These are phyloP conservation scores for Aspergillus felis DNA, from an alignment of 2,329 filamentous ascomycete species.

Conservation along the genomic window DNA sequence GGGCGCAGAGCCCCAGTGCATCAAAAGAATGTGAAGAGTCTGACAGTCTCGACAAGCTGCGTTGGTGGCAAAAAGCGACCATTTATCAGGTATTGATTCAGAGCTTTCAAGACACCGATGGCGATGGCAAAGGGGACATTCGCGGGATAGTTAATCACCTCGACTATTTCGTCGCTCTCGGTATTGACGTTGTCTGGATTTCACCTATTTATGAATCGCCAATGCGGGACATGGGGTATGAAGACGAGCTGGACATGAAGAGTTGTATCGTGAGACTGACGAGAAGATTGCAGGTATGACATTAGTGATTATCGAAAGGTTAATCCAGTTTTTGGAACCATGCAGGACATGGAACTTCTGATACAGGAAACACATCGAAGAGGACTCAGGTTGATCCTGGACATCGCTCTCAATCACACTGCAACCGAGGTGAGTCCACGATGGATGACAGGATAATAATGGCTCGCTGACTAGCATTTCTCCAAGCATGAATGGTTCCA, in stretches of 20 bases:
- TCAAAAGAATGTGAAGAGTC: slow-evolving; percentile 3
- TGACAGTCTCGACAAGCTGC: slow-evolving; percentile 9
- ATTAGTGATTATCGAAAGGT: slow-evolving; percentile 51
- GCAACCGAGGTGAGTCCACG: slow-evolving; percentile 21
- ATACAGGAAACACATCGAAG: slow-evolving; percentile 42
- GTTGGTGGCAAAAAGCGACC: slow-evolving; percentile 40
- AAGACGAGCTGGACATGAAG: slow-evolving; percentile 12
- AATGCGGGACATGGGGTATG: slow-evolving; percentile 50
- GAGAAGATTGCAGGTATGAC: slow-evolving; percentile 37
- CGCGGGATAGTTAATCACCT: slow-evolving; percentile 26
- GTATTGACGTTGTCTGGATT: slow-evolving; percentile 32
- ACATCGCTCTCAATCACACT: slow-evolving; percentile 46
- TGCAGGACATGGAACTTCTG: slow-evolving; percentile 45
- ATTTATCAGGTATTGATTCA: slow-evolving; percentile 30
- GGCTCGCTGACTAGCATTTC: slow-evolving; percentile 25
- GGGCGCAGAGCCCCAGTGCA: slow-evolving; percentile 1
- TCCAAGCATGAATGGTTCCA: slow-evolving; percentile 63
- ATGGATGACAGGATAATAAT: slow-evolving; percentile 48
- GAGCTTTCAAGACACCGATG: slow-evolving; percentile 34
- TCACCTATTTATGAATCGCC: slow-evolving; percentile 50
- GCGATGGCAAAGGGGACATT: slow-evolving; percentile 33
- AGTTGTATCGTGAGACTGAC: background rate
- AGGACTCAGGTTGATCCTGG: slow-evolving; percentile 49
- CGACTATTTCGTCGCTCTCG: slow-evolving; percentile 27
- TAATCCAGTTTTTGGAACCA: slow-evolving; percentile 45